Base-by-base conservation (phyloP, 257 asterid genomes). In the Haberlea rhodopensis region DNA sequence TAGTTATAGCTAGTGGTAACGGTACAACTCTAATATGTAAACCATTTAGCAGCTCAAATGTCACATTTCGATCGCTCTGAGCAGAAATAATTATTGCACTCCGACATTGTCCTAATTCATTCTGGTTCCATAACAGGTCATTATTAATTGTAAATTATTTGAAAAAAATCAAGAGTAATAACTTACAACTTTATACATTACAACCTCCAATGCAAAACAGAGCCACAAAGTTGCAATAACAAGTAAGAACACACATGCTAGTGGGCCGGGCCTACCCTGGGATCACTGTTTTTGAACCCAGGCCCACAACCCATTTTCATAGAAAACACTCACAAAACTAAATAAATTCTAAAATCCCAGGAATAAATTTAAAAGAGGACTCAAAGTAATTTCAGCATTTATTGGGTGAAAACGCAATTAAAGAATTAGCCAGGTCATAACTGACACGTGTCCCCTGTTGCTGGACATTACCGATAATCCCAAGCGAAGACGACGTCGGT, bases 381-480 rank as follows among this genome's bases (percentile, higher is more conserved):
- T 19, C 43, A 1, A 60, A 65, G 13, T 5, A 56, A 21, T 31
- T 48, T 80, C 77, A 92, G 75, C 97, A 92, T 69, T 89, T 80
- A 57, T 85, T 83, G 66, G 91, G 72, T 24, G 94, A 80, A 78
- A 92, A 92, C 27, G 84, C 94, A 71, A 92, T 76, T 25, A 85
- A 71, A 28, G 91, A 85, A 53, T 85, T 80, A 10, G 66, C 67
- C 32, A 87, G 67, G 68, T 89, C 95, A 60, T 72, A 92, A 70
- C 84, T 81, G 94, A 89, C 97, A 79, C 99, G 97, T 76, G 89
- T 87, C 81, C 99, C 99, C 77, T 92, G 96, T 81, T 89, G 99
- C 78, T 92, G 99, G 21, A 92, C 94, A 67, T 92, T 92, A 20
- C 97, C 99, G 6, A 92, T 82, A 5, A 92, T 92, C 65, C 95